Evolutionary conservation across 352 stramenopile genomes (phyloP).

Genomic region (Aphanomyces invadans): DNA sequence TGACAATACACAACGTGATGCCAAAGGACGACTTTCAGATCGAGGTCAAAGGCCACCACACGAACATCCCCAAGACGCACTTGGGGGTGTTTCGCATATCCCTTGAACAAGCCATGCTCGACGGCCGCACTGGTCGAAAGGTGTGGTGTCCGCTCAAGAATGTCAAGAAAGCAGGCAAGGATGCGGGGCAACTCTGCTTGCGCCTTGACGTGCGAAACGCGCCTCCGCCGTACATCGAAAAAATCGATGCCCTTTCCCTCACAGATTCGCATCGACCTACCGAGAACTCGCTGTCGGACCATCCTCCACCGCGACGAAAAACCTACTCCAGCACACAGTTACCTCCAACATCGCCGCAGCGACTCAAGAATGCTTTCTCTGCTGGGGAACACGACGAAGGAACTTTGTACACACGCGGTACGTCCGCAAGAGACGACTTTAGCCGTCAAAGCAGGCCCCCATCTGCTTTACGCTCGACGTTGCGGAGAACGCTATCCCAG

Average conservation of each 20-base stretch:
- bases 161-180: neutral
- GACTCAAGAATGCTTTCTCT: neutral
- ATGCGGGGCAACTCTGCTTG: neutral
- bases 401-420: too few species aligned
- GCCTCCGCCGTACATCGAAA: neutral
- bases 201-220: neutral
- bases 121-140: neutral
- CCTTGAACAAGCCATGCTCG: neutral
- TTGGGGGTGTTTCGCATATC: neutral
- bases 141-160: conserved; percentile 7
- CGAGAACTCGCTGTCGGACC: too few species aligned
- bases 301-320: too few species aligned
- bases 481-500: neutral
- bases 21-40: conserved; percentile 11
- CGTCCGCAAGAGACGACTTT: too few species aligned
- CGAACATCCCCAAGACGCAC: conserved; percentile 16
- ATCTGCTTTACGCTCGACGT: too few species aligned
- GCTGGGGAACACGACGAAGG: neutral
- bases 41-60: conserved; percentile 16
- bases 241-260: neutral
- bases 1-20: neutral
- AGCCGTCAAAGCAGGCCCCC: too few species aligned
- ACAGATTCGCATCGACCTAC: neutral
- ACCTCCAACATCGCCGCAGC: neutral
- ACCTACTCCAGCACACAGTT: too few species aligned